Base-by-base conservation (phyloP, 192 early-diverging fungal species). In the Podila horticola region DNA sequence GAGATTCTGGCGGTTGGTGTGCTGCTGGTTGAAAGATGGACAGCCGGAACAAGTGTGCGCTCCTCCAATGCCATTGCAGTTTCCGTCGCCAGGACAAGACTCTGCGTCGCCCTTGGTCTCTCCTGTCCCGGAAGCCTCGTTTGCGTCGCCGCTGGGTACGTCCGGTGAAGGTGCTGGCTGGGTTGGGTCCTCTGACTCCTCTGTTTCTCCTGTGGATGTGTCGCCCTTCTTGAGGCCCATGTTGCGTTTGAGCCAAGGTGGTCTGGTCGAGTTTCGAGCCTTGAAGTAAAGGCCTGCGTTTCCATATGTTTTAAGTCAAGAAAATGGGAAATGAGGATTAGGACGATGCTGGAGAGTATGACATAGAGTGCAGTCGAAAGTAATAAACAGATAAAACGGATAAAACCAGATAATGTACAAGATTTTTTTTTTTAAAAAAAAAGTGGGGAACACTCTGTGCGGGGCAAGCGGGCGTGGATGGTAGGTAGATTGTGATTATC, bases 1-100 rank as follows among this genome's bases (percentile, higher is more conserved):
- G 22, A 90, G 77, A 22, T 87, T 66, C 64, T 87, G 86, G 22
- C 84, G 84, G n/a, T 82, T 85, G 4, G 84, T 74, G 58, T 87
- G 87, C 22, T 90, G 87, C 38, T 93, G 92, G 58, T 92, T 94
- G 64, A 84, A 90, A 5, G 91, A 90, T 1, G 93, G 92, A 45
- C 93, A 94, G 4, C 92, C 92, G 45, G 86, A 84, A 79, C 93
- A 94, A 17, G 88, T 89, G 4, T 88, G 79, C 3, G 86, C 82
- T 31, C 93, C 93, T 22, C 92, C 93, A 28, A 83, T 90, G 15
- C 92, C 93, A 59, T 90, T 93, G 66, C 93, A 94, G 29, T 87
- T 90, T 12, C 93, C 93, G 65, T 91, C 88, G n/a, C 93, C 93
- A 5, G 92, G 93, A 73, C 93, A 94, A 36, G 69, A 13, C 30